Evolutionary conservation across 1,284 basidiomycete genomes (phyloP).

Genomic region (Ceratobasidium sp.): DNA sequence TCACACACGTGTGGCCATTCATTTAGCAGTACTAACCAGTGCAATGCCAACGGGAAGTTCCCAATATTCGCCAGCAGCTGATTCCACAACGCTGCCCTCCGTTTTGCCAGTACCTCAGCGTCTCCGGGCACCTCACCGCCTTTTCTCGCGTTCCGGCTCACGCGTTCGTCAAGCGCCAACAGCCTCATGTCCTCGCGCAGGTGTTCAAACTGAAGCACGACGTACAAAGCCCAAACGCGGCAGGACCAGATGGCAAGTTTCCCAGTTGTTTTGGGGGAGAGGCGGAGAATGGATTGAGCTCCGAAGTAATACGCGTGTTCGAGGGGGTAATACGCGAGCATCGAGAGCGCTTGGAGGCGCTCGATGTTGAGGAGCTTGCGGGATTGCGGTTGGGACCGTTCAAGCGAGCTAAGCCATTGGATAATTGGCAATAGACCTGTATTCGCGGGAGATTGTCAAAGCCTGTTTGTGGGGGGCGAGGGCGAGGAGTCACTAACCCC

Average conservation of each 20-base stretch:
- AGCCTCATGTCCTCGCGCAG: conserved; percentile 75
- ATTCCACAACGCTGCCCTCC: conserved; percentile 54
- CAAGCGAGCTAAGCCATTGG: conserved; percentile 81
- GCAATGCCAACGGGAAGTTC: conserved; percentile 83
- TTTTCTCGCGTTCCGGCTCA: conserved; percentile 69
- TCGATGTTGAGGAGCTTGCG: conserved; percentile 79
- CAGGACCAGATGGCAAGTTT: conserved; percentile 74
- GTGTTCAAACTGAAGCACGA: conserved; percentile 79
- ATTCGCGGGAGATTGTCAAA: neutral
- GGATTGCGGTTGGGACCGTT: conserved; percentile 76
- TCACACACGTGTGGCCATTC: neutral
- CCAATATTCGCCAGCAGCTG: conserved; percentile 61
- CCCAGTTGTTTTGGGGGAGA: conserved; percentile 61
- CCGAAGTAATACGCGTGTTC: conserved; percentile 82
- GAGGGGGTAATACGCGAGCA: conserved; percentile 85
- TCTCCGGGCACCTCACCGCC: conserved; percentile 52
- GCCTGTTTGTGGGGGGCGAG: conserved; percentile 7
- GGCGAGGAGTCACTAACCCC: conserved; percentile 66
- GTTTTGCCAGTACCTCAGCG: conserved; percentile 51
- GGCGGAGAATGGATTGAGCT: conserved; percentile 68
- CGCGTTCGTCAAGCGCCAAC: conserved; percentile 67
- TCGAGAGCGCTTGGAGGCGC: conserved; percentile 84
- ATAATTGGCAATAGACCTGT: conserved; percentile 80
- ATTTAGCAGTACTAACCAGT: conserved; percentile 71
- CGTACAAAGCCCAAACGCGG: conserved; percentile 82